Conservation (phyloP, 2,329 filamentous ascomycete genomes). For the Penicillium fuscoglaucum region DNA sequence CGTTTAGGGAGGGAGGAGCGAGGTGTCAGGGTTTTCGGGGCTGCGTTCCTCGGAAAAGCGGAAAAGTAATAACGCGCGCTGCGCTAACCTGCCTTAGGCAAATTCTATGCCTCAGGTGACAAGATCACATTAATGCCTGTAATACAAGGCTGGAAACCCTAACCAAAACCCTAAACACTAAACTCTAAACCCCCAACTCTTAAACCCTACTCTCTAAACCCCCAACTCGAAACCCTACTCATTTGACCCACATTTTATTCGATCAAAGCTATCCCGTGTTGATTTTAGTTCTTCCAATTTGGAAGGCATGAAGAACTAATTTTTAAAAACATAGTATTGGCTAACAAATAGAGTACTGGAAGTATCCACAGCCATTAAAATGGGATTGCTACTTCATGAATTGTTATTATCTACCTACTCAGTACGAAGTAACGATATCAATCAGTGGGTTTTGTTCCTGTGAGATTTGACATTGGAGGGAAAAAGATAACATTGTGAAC, state of each 20-base stretch:
- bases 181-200: too few relatives aligned
- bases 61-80: background rate
- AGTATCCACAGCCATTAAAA: background rate
- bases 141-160: background rate
- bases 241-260: too few relatives aligned
- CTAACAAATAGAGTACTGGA: too few relatives aligned
- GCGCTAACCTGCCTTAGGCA: background rate
- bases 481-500: background rate
- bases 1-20: background rate
- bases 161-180: background rate
- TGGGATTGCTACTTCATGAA: background rate
- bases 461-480: background rate
- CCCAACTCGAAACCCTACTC: too few relatives aligned
- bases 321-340: too few relatives aligned
- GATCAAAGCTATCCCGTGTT: too few relatives aligned
- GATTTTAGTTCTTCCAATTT: too few relatives aligned
- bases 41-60: background rate
- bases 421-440: background rate
- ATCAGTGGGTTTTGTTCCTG: background rate
- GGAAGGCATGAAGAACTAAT: too few relatives aligned
- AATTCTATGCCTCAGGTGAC: background rate
- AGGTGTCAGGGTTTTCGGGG: conserved; percentile 11
- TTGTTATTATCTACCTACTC: background rate
- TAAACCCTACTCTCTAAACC: too few relatives aligned
- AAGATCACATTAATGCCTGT: background rate